phyloP scores from a whole-genome alignment of 2,329 filamentous ascomycete species.

The Cordyceps tenuipes region DNA sequence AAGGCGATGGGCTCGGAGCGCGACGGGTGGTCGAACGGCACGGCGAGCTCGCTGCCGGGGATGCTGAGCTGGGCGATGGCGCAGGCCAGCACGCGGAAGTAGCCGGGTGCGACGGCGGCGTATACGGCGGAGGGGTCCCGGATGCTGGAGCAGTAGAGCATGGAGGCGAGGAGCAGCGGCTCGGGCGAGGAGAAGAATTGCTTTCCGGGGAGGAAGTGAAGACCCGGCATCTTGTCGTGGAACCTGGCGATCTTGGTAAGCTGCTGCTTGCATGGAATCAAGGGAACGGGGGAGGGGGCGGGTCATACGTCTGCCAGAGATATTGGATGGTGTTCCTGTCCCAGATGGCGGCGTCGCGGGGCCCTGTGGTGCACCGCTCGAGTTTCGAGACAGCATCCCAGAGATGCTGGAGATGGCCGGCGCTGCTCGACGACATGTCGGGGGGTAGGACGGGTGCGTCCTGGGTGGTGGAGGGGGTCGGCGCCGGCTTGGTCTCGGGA shows the following conservation, averaged over 20 bases:
- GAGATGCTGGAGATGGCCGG: slow-evolving; percentile 16
- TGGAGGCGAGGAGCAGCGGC: slow-evolving; percentile 34
- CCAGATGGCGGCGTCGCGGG: slow-evolving; percentile 24
- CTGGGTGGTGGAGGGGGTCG: slow-evolving; percentile 11
- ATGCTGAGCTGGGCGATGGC: slow-evolving; percentile 33
- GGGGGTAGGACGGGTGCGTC: slow-evolving; percentile 14
- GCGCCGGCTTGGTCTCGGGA: not conserved
- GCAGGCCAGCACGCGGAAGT: slow-evolving; percentile 29
- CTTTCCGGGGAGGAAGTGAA: slow-evolving; percentile 36
- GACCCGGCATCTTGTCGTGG: slow-evolving; percentile 34
- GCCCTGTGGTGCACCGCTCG: slow-evolving; percentile 19
- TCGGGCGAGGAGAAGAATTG: slow-evolving; percentile 33
- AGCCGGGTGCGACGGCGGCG: slow-evolving; percentile 28
- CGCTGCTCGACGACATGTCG: not conserved
- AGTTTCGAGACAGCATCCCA: slow-evolving; percentile 24
- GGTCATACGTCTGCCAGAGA: slow-evolving; percentile 23
- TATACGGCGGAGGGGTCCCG: slow-evolving; percentile 24
- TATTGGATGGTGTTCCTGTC: slow-evolving; percentile 24
- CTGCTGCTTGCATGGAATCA: not conserved
- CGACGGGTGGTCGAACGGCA: slow-evolving; percentile 16
- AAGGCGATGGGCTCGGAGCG: slow-evolving; percentile 32
- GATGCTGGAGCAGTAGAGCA: slow-evolving; percentile 34
- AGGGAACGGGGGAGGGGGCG: not conserved
- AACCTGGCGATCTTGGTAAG: slow-evolving; percentile 26
- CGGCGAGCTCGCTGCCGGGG: slow-evolving; percentile 23